Conservation (phyloP, 352 stramenopile genomes). For the Nothophytophthora sp. region DNA sequence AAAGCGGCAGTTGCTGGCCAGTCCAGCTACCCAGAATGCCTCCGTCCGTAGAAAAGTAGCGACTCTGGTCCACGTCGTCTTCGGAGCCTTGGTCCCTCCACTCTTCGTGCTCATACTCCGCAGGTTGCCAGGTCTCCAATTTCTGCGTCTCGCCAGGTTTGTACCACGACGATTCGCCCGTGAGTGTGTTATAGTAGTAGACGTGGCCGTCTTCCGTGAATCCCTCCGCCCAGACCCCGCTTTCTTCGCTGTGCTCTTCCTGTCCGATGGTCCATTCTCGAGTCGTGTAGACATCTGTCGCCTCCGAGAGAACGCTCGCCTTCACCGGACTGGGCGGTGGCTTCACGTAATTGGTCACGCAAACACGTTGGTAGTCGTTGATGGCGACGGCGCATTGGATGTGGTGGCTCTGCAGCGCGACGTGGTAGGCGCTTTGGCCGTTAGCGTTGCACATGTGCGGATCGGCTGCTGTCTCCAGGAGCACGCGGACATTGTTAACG, state of each 20-base stretch:
- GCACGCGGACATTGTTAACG: constrained; percentile 44
- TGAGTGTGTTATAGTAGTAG: constrained; percentile 72
- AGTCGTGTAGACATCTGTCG: not conserved
- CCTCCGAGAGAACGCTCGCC: not conserved
- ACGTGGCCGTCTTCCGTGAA: constrained; percentile 50
- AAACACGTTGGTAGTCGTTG: constrained; percentile 51
- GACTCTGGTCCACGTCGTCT: constrained; percentile 10
- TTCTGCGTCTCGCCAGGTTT: constrained; percentile 13
- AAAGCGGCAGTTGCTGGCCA: constrained; percentile 52
- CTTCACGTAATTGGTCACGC: constrained; percentile 1
- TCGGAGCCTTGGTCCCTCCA: constrained; percentile 3
- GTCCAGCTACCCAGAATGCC: constrained; percentile 6
- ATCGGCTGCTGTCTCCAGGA: constrained; percentile 63
- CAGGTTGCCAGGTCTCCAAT: not conserved
- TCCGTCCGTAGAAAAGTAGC: not conserved
- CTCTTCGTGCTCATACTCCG: constrained; percentile 1
- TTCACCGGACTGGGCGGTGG: not conserved
- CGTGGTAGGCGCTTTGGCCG: constrained; percentile 47
- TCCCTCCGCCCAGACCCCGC: constrained; percentile 41
- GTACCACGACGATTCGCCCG: constrained; percentile 61
- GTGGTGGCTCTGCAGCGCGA: constrained; percentile 59
- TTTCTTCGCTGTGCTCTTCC: not conserved
- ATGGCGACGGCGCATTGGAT: constrained; percentile 54
- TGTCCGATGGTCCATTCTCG: not conserved
- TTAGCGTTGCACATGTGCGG: constrained; percentile 42